Conservation (phyloP, 169 alveolate species). For the Cryptosporidium muris region DNA sequence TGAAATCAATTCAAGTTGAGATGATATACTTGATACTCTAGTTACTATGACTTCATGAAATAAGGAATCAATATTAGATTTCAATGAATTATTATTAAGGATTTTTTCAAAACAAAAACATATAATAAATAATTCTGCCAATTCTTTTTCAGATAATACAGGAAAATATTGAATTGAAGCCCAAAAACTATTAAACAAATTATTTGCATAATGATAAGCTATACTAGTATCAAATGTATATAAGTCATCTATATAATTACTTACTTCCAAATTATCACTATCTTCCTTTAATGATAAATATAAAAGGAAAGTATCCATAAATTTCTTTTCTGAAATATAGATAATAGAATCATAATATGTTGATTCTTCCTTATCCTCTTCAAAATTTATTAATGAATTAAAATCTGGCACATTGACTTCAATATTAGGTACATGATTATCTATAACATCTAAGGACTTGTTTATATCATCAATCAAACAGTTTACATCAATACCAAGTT, state of each 20-base stretch:
- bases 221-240: not conserved
- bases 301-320: constrained; percentile 9
- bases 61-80: not conserved
- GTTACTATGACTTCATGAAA: constrained; percentile 11
- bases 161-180: constrained; percentile 32
- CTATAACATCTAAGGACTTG: not conserved
- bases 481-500: not conserved
- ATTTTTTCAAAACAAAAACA: constrained; percentile 25
- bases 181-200: constrained; percentile 8
- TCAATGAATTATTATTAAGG: not conserved
- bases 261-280: not conserved
- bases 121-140: constrained; percentile 22
- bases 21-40: too few species aligned
- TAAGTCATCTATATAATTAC: not conserved
- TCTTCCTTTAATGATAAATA: not conserved
- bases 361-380: constrained; percentile 4
- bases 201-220: not conserved
- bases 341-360: constrained; percentile 5
- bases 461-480: constrained; percentile 15
- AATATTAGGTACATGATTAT: not conserved
- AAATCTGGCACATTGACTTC: constrained; percentile 17
- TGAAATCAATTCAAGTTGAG: too few species aligned
- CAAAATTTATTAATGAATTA: not conserved
- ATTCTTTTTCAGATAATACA: constrained; percentile 8
- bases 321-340: constrained; percentile 19